These are phyloP conservation scores for Crucihimalaya himalaica DNA, from an alignment of 345 rosid species.

Conservation along the genomic window DNA sequence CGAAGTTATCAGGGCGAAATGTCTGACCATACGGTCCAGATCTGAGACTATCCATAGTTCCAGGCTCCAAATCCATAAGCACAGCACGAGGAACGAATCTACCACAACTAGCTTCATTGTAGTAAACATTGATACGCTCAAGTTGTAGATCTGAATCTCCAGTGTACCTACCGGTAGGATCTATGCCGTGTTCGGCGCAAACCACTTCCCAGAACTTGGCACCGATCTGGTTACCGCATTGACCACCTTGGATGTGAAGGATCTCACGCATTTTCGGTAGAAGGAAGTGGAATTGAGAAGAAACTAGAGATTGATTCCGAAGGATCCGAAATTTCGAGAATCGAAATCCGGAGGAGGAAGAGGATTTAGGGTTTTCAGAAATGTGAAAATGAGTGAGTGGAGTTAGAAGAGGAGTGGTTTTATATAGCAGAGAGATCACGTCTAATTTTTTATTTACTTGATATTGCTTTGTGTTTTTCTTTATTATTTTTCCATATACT, in stretches of 20 bases:
- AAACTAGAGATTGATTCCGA: neutral
- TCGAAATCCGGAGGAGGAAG: constrained; percentile 20
- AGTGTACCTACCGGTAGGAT: constrained; percentile 35
- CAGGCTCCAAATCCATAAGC: constrained; percentile 39
- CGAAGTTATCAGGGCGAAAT: constrained; percentile 39
- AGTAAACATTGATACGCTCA: constrained; percentile 38
- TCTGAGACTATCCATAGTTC: constrained; percentile 40
- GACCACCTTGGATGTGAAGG: constrained; percentile 41
- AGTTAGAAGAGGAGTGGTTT: neutral
- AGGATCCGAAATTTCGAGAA: constrained; percentile 10
- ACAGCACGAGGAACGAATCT: constrained; percentile 39
- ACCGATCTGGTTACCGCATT: constrained; percentile 43
- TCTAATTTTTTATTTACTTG: neutral
- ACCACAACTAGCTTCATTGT: constrained; percentile 38
- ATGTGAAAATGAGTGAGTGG: neutral
- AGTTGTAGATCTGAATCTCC: constrained; percentile 42
- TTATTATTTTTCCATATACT: no score
- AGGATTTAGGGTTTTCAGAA: neutral
- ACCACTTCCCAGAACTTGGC: constrained; percentile 42
- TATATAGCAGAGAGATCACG: no score
- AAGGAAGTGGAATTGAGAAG: neutral
- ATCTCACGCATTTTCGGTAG: constrained; percentile 38
- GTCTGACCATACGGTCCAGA: constrained; percentile 37
- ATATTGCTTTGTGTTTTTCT: neutral
- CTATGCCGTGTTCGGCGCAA: constrained; percentile 41